phyloP scores from a whole-genome alignment of 2,329 filamentous ascomycete genomes.

The Pseudogymnoascus sp. region DNA sequence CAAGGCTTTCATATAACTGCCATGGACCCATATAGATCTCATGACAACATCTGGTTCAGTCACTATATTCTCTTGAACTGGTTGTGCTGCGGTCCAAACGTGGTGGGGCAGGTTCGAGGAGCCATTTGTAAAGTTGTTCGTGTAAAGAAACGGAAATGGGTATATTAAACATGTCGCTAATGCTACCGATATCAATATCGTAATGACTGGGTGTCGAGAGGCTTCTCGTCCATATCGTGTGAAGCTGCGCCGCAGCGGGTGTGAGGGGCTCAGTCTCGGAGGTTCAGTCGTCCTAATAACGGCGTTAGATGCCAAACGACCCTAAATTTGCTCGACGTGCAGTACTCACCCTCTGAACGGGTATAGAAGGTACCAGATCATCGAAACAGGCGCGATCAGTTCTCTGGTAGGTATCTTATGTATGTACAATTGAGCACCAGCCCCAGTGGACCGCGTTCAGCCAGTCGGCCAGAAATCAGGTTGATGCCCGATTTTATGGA shows the following conservation, averaged over 20 bases:
- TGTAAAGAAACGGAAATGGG: constrained; percentile 67
- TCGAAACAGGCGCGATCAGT: constrained; percentile 17
- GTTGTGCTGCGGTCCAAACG: constrained; percentile 70
- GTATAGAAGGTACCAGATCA: constrained; percentile 74
- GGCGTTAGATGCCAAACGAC: constrained; percentile 15
- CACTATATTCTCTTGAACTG: constrained; percentile 44
- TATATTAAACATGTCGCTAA: constrained; percentile 64
- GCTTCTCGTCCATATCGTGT: constrained; percentile 62
- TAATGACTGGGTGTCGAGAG: constrained; percentile 64
- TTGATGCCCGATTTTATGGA: not conserved
- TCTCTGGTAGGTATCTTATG: not conserved
- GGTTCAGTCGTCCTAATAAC: constrained; percentile 61
- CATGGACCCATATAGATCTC: constrained; percentile 75
- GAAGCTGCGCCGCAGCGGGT: constrained; percentile 58
- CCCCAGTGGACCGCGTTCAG: not conserved
- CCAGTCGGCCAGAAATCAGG: not conserved
- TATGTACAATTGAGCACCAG: not conserved
- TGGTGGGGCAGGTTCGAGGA: constrained; percentile 67
- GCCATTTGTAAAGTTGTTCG: constrained; percentile 61
- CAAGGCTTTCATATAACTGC: constrained; percentile 67
- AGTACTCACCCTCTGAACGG: constrained; percentile 63
- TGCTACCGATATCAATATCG: constrained; percentile 65
- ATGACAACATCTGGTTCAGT: constrained; percentile 64
- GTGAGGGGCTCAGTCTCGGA: constrained; percentile 53
- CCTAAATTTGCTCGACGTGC: not conserved